Evolutionary conservation across 2,329 filamentous ascomycete species (phyloP).

Genomic region (Celoporthe dispersa): DNA sequence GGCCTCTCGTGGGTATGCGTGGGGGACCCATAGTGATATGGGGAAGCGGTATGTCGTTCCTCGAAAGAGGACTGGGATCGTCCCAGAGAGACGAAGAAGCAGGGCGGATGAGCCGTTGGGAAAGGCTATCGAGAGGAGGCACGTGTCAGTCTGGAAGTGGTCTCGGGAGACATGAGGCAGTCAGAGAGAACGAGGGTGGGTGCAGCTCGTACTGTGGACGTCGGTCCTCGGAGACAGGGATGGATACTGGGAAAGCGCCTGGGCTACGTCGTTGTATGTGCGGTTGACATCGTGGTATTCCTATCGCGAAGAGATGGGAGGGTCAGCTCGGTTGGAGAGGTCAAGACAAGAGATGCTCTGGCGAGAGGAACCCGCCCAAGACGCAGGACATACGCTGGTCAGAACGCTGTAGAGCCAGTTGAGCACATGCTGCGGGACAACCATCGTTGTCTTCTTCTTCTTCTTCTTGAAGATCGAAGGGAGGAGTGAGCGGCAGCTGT

Average conservation of each 20-base stretch:
- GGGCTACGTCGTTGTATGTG: slow-evolving; percentile 89
- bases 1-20: slow-evolving; percentile 83
- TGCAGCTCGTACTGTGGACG: slow-evolving; percentile 77
- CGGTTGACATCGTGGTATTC: slow-evolving; percentile 93
- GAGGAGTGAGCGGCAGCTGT: not conserved
- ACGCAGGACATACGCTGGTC: slow-evolving; percentile 62
- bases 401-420: slow-evolving; percentile 96
- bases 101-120: slow-evolving; percentile 86
- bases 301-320: slow-evolving; percentile 49
- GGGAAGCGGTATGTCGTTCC: slow-evolving; percentile 91
- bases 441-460: slow-evolving; percentile 50
- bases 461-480: slow-evolving; percentile 23
- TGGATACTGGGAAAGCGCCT: slow-evolving; percentile 77
- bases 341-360: slow-evolving; percentile 13
- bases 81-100: slow-evolving; percentile 84
- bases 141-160: slow-evolving; percentile 29
- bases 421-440: slow-evolving; percentile 85
- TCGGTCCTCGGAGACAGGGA: slow-evolving; percentile 86
- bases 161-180: not conserved
- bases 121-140: slow-evolving; percentile 64
- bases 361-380: not conserved
- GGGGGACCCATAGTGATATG: slow-evolving; percentile 89
- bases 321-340: slow-evolving; percentile 19
- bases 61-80: slow-evolving; percentile 87
- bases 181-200: slow-evolving; percentile 11